These are phyloP conservation scores for Mycena leptocephala DNA, from an alignment of 768 basidiomycete genomes.

Conservation along the genomic window DNA sequence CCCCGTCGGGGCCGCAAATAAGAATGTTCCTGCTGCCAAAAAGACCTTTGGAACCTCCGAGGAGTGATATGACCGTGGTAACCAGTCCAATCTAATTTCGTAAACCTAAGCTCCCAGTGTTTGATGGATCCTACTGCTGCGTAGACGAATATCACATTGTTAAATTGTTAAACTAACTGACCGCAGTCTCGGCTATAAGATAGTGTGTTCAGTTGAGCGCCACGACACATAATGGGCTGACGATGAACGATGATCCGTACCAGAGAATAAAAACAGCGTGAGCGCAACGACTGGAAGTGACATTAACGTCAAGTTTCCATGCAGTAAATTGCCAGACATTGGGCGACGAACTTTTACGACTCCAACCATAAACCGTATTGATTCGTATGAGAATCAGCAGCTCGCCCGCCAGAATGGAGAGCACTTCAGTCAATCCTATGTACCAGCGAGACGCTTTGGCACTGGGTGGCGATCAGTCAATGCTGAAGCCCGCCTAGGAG, in stretches of 20 bases:
- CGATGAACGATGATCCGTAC: not conserved
- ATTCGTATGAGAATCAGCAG: constrained; percentile 9
- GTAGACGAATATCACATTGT: too few species aligned
- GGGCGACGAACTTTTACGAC: not conserved
- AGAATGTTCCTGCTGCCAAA: constrained; percentile 5
- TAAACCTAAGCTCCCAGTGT: not conserved
- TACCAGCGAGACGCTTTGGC: constrained; percentile 1
- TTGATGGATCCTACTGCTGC: not conserved
- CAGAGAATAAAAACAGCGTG: constrained; percentile 1
- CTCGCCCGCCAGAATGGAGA: constrained; percentile 9
- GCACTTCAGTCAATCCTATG: constrained; percentile 5
- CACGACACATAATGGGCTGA: not conserved
- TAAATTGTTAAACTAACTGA: too few species aligned
- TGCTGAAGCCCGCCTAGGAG: not conserved
- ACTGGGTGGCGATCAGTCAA: not conserved
- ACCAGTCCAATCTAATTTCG: not conserved
- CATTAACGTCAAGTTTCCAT: not conserved
- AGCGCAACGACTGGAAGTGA: constrained; percentile 1
- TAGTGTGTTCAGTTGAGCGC: not conserved
- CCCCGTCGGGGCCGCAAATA: not conserved
- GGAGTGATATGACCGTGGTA: not conserved
- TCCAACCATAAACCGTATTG: constrained; percentile 13
- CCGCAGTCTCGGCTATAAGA: constrained; percentile 2
- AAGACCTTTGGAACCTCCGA: not conserved
- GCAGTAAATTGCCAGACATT: not conserved